Percentiles rank a stretch among this genome's conserved stretches.
phyloP scores from a whole-genome alignment of 2,329 filamentous ascomycete species.

The Talaromyces albobiverticillius region DNA sequence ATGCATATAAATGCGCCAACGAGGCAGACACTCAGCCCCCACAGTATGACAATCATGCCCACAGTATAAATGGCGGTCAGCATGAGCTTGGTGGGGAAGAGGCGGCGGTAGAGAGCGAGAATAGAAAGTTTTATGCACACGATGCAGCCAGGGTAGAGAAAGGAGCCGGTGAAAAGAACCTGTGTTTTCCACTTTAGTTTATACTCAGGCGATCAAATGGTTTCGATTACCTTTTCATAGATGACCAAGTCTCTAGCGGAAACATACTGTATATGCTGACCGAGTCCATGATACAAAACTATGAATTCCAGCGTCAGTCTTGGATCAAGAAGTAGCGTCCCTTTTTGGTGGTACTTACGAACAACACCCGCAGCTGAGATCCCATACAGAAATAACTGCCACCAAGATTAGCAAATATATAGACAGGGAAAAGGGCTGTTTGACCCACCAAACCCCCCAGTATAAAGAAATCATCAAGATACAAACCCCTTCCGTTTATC shows the following conservation, averaged over 20 bases:
- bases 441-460: conserved; percentile 17
- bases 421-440: conserved; percentile 11
- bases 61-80: conserved; percentile 20
- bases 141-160: conserved; percentile 25
- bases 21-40: conserved; percentile 23
- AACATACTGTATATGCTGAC: conserved; percentile 3
- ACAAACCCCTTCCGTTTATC: not conserved
- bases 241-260: conserved; percentile 18
- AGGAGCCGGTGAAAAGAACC: conserved; percentile 23
- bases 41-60: conserved; percentile 21
- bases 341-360: not conserved
- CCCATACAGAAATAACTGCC: not conserved
- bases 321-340: not conserved
- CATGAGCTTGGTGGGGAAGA: conserved; percentile 23
- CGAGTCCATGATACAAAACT: not conserved
- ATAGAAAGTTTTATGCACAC: conserved; percentile 28
- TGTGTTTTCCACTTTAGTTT: conserved; percentile 1
- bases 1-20: conserved; percentile 22
- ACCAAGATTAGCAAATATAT: too few relatives aligned
- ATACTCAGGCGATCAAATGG: too few relatives aligned
- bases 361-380: not conserved
- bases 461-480: conserved; percentile 15
- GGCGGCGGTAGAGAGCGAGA: conserved; percentile 25
- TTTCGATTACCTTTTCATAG: conserved; percentile 21
- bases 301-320: not conserved